phyloP scores from a whole-genome alignment of 805 yeast genomes.

The Wickerhamiella qilinensis region DNA sequence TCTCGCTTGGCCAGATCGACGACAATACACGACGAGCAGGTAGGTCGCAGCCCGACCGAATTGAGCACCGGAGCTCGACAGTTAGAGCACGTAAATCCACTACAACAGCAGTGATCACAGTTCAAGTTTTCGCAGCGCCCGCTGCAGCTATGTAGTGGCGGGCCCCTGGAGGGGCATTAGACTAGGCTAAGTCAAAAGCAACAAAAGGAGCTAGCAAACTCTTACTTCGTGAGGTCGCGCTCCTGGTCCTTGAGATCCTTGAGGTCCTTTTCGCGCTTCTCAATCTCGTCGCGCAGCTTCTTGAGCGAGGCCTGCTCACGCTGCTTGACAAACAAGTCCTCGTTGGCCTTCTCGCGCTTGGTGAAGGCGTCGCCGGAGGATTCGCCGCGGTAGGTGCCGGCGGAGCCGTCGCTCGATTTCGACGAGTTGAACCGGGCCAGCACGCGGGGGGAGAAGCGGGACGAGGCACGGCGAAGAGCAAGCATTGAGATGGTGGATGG shows the following conservation, averaged over 20 bases:
- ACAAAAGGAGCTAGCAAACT: no score
- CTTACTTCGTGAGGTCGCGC: conserved; percentile 8
- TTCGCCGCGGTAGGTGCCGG: conserved; percentile 50
- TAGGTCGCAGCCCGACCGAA: no score
- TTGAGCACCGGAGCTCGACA: no score
- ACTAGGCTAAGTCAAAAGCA: no score
- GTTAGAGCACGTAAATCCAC: no score
- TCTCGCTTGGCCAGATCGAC: no score
- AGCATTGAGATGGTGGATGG: no score
- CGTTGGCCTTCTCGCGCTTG: conserved; percentile 89
- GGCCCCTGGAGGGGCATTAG: no score
- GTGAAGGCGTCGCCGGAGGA: conserved; percentile 45
- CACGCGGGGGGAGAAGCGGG: conserved; percentile 5
- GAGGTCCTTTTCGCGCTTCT: conserved; percentile 17
- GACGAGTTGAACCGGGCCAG: conserved; percentile 10
- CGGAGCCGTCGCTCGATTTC: conserved; percentile 8
- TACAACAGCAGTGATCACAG: no score
- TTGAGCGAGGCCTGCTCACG: conserved; percentile 70
- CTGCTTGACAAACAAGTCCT: conserved; percentile 76
- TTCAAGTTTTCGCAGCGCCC: no score
- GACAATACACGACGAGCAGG: no score
- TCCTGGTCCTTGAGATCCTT: conserved; percentile 16
- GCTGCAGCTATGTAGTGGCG: no score
- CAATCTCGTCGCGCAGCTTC: conserved; percentile 29
- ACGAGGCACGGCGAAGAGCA: conserved; percentile 11